Conservation (phyloP, 495 filamentous ascomycete species). For the Alectoria sarmentosa region DNA sequence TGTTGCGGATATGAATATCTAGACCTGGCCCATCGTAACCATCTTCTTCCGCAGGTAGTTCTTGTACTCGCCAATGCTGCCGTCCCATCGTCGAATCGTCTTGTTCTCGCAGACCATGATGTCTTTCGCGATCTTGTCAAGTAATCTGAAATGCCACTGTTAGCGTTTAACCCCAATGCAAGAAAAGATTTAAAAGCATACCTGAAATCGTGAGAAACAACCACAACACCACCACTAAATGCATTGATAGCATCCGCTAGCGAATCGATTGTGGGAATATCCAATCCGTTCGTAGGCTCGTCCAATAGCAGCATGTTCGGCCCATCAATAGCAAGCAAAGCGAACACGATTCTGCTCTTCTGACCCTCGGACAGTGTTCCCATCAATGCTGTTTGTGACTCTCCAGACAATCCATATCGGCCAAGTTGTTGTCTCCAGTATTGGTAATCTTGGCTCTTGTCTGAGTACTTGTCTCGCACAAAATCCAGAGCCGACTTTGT, state of each 20-base stretch:
- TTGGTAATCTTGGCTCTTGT: slow-evolving; percentile 93
- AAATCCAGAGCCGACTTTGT: slow-evolving; percentile 98
- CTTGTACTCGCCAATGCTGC: slow-evolving; percentile 91
- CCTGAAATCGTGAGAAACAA: slow-evolving; percentile 98
- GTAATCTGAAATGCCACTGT: slow-evolving; percentile 51
- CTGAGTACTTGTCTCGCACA: slow-evolving; percentile 86
- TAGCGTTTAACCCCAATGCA: neutral
- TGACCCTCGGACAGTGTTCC: slow-evolving; percentile 96
- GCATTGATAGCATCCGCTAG: slow-evolving; percentile 96
- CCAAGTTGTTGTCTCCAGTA: slow-evolving; percentile 99
- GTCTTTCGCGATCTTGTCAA: slow-evolving; percentile 99
- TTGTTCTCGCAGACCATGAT: slow-evolving; percentile 98
- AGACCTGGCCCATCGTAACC: slow-evolving; percentile 47
- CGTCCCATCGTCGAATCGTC: slow-evolving; percentile 83
- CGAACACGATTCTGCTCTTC: slow-evolving; percentile 96
- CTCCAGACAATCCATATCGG: slow-evolving; percentile 83
- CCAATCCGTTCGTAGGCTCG: slow-evolving; percentile 98
- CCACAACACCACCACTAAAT: slow-evolving; percentile 92
- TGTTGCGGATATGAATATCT: too few relatives aligned
- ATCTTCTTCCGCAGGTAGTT: slow-evolving; percentile 98
- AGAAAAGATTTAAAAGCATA: slow-evolving; percentile 35
- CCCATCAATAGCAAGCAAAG: slow-evolving; percentile 86
- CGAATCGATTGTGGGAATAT: slow-evolving; percentile 98
- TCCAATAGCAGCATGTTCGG: slow-evolving; percentile 98
- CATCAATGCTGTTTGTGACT: slow-evolving; percentile 93